Evolutionary conservation across 805 yeast species (phyloP), one percentile per base, ranked within the genome.

Genomic region (Tetrapisispora taiwanensis): DNA sequence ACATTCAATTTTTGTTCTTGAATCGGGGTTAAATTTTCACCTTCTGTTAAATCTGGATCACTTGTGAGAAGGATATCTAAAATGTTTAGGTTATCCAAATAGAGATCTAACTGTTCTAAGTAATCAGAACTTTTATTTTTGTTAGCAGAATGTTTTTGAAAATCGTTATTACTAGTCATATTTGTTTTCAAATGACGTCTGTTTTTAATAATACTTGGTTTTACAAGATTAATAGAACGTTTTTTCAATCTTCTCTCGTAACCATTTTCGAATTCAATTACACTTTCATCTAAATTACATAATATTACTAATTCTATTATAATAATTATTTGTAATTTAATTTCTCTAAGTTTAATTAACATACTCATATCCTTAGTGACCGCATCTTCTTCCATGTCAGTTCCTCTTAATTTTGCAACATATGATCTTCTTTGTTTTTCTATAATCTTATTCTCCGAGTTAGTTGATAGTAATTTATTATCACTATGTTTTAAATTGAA

Each of bases 251-350:
- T 46, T 28, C 44, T 15, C 17, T 45, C 45, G 36, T 56, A 52
- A 47, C 52, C 34, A 39, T 45, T 33, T 44, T 61, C 52, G 68
- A 60, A 53, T 62, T 69, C 17, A 49, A 60, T 22, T 47, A 54
- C 55, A 64, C 73, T 48, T 1, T 38, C 19, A 43, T 70, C 71
- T 7, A 68, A 47, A 5, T 56, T 58, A 45, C 65, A 55, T 10
- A 62, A 39, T 19, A 56, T 49, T 3, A 77, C 55, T 3, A 75
- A 44, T 49, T 78, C 83, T 34, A 78, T 50, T 2, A 74, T 48
- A 0, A 76, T 47, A 2, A 78, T 50, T 0, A 76, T 62, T 52
- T 78, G 83, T 28, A 78, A 53, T 48, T 76, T 80, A 1, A 79
- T 73, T 49, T 78, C 83, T 30, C 81, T 60, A 2, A 73, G 63